Evolutionary conservation across 2,329 filamentous ascomycete genomes (phyloP), one percentile per base, ranked within the genome.

Genomic region (Fusarium verticillioides): DNA sequence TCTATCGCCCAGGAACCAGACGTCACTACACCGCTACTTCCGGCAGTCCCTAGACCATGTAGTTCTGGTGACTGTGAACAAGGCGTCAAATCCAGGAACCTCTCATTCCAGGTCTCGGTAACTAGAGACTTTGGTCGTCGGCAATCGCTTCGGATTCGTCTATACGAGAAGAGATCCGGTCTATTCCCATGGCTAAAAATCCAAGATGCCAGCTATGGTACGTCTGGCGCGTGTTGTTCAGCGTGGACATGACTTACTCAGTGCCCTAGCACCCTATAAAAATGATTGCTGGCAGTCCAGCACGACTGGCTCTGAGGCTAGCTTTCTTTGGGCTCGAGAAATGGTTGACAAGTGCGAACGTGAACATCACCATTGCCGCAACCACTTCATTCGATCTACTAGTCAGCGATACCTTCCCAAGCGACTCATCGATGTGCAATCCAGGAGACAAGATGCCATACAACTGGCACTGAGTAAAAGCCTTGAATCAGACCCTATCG

Each of bases 11-110:
- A 1, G 16, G 21, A 19, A 9, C 21, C 11, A 0, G 16, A 50
- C 4, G 9, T 13, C 8, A 34, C 4, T 7, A 50, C 21, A 0
- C 47, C 47, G 3, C 10, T 50, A 23, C 47, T 50, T 10, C 2
- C 16, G 2, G 3, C 7, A 23, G 5, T 19, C 5, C 0, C 15
- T 0, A 13, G 21, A 2, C 4, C 47, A 15, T 2, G 11, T 0
- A 23, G 7, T 15, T 19, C 16, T 23, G 3, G 2, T 50, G 11
- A 23, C 30, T 50, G n/a, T 23, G n/a, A 34, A 10, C 47, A 7
- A 50, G 5, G 16, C 5, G 12, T 2, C 5, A 3, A 34, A 23
- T 11, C 21, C 7, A 1, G 1, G 0, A 23, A 34, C 1, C 4
- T 50, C n/a, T 50, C 4, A 13, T 16, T 50, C 21, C 47, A 50